Conservation (phyloP, 192 early-diverging fungal genomes). For the Gonapodya prolifera region DNA sequence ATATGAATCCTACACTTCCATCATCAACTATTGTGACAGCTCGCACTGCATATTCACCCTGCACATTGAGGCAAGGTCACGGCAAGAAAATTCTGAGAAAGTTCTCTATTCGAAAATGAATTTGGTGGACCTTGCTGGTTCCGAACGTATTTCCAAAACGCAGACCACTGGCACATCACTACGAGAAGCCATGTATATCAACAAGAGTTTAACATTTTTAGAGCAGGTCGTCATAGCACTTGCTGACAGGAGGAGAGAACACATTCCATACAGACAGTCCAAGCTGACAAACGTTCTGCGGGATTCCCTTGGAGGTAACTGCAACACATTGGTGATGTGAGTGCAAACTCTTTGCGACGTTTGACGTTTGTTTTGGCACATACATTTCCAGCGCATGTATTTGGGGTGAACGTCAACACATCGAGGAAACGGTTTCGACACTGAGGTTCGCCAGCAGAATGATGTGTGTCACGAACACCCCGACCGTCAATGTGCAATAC, state of each 20-base stretch:
- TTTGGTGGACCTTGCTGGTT: constrained; percentile 45
- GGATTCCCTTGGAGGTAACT: constrained; percentile 48
- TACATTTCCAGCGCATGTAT: constrained; percentile 44
- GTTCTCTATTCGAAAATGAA: constrained; percentile 45
- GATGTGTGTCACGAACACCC: constrained; percentile 47
- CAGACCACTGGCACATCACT: constrained; percentile 39
- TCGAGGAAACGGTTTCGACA: constrained; percentile 54
- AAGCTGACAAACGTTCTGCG: constrained; percentile 47
- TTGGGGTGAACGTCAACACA: constrained; percentile 31
- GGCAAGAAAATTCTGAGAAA: constrained; percentile 41
- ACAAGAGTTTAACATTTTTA: constrained; percentile 45
- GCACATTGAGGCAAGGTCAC: constrained; percentile 38
- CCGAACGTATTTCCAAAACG: constrained; percentile 46
- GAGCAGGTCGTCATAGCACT: constrained; percentile 55
- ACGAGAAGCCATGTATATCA: constrained; percentile 54
- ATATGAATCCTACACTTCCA: neutral
- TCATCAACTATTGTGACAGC: constrained; percentile 12
- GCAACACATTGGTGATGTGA: constrained; percentile 5
- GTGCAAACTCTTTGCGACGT: neutral
- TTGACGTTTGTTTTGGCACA: neutral
- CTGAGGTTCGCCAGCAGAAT: constrained; percentile 49
- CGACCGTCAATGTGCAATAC: constrained; percentile 43
- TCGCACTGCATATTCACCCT: constrained; percentile 57
- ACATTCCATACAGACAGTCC: constrained; percentile 51
- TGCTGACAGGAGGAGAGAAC: constrained; percentile 44